A percentile compares a stretch with the other conserved stretches of the same genome.
Evolutionary conservation across 1,284 basidiomycete genomes (phyloP).

Genomic region (Cystobasidiaceae sp.): DNA sequence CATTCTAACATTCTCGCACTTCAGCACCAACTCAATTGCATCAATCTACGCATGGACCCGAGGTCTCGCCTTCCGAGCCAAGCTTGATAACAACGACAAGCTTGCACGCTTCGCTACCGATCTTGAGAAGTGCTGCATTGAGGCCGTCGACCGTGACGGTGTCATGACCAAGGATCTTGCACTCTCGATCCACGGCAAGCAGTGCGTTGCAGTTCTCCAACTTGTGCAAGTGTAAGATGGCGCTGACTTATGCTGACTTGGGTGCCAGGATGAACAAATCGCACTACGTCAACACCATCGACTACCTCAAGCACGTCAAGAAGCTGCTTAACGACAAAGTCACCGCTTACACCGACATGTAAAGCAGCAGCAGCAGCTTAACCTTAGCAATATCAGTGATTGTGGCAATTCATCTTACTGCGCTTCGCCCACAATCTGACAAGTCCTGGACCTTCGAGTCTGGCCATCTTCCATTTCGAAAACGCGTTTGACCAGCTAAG

Average conservation of each 20-base stretch:
- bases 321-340: slow-evolving; percentile 24
- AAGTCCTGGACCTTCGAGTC: too few species aligned
- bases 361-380: too few species aligned
- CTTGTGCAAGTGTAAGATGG: background rate
- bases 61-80: slow-evolving; percentile 86
- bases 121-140: slow-evolving; percentile 82
- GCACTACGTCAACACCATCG: slow-evolving; percentile 87
- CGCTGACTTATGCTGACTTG: background rate
- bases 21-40: slow-evolving; percentile 96
- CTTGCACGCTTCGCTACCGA: slow-evolving; percentile 71
- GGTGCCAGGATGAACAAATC: slow-evolving; percentile 67
- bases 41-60: slow-evolving; percentile 99
- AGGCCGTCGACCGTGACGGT: slow-evolving; percentile 81
- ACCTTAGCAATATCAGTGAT: too few species aligned
- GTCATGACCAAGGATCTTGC: slow-evolving; percentile 97
- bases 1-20: too few species aligned
- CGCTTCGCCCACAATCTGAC: too few species aligned
- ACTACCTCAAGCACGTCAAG: slow-evolving; percentile 58
- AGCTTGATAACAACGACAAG: slow-evolving; percentile 76
- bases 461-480: too few species aligned
- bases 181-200: slow-evolving; percentile 86
- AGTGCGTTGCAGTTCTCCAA: slow-evolving; percentile 39
- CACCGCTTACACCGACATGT: slow-evolving; percentile 8
- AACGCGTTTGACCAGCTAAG: too few species aligned
- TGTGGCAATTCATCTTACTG: too few species aligned